Conservation (phyloP, 73 alveolate species). For the Paramecium pentaurelia region DNA sequence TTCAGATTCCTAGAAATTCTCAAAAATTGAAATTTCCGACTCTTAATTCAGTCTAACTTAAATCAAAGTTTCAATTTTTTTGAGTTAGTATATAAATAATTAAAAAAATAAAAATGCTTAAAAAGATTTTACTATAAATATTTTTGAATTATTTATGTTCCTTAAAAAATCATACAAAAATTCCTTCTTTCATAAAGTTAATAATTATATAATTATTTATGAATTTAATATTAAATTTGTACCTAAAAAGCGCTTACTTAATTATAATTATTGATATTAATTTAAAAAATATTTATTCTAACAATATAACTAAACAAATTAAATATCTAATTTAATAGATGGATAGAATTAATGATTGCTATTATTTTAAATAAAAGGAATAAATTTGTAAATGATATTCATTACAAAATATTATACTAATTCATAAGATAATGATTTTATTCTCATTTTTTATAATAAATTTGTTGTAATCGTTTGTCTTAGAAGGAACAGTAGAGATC, state of each 20-base stretch:
- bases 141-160: neutral
- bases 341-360: neutral
- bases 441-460: constrained; percentile 9
- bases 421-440: constrained; percentile 53
- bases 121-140: neutral
- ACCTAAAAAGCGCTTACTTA: neutral
- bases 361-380: neutral
- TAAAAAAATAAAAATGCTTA: neutral
- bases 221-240: neutral
- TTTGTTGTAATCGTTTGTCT: constrained; percentile 51
- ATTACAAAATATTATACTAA: neutral
- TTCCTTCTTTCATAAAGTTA: neutral
- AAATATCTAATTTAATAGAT: too few relatives aligned
- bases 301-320: neutral
- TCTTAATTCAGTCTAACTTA: neutral
- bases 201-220: neutral
- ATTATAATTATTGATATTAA: neutral
- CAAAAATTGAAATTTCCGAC: neutral
- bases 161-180: too few relatives aligned
- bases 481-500: constrained; percentile 58
- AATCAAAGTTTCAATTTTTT: neutral
- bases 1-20: neutral
- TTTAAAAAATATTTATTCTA: neutral
- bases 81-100: too few relatives aligned
- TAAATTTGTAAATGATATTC: neutral